These are phyloP conservation scores for Ascochyta fabae DNA, from an alignment of 2,329 filamentous ascomycete species.

Conservation along the genomic window DNA sequence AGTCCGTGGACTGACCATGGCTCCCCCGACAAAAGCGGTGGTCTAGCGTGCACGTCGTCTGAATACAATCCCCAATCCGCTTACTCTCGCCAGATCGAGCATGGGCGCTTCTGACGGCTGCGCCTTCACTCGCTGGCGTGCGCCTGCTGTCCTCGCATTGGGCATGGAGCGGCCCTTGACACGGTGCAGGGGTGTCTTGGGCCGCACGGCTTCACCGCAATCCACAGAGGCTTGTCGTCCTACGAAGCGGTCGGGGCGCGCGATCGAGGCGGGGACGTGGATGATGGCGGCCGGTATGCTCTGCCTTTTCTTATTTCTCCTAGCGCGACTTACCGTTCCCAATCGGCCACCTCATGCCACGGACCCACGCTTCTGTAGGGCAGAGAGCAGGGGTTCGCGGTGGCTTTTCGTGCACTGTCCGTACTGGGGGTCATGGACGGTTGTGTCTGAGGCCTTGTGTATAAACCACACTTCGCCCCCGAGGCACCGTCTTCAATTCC, in stretches of 20 bases:
- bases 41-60: constrained; percentile 33
- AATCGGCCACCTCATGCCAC: constrained; percentile 45
- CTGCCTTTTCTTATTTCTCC: constrained; percentile 45
- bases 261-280: constrained; percentile 46
- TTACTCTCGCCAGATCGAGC: constrained; percentile 37
- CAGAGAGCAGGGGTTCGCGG: constrained; percentile 42
- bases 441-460: constrained; percentile 39
- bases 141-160: constrained; percentile 27
- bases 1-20: constrained; percentile 22
- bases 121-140: constrained; percentile 30
- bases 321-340: constrained; percentile 46
- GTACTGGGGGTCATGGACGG: constrained; percentile 38
- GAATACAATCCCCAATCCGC: constrained; percentile 35
- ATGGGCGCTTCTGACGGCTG: constrained; percentile 26
- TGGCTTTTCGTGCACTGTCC: constrained; percentile 41
- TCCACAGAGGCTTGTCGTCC: constrained; percentile 38
- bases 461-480: constrained; percentile 49
- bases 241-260: constrained; percentile 46
- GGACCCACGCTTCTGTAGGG: constrained; percentile 41
- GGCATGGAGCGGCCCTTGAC: constrained; percentile 30
- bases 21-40: constrained; percentile 41
- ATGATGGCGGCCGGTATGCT: constrained; percentile 37
- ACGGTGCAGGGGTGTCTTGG: constrained; percentile 28
- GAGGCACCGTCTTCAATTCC: constrained; percentile 33
- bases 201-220: constrained; percentile 43